phyloP scores from a whole-genome alignment of 1,139 yeast genomes.

The Geotrichum klebahnii region DNA sequence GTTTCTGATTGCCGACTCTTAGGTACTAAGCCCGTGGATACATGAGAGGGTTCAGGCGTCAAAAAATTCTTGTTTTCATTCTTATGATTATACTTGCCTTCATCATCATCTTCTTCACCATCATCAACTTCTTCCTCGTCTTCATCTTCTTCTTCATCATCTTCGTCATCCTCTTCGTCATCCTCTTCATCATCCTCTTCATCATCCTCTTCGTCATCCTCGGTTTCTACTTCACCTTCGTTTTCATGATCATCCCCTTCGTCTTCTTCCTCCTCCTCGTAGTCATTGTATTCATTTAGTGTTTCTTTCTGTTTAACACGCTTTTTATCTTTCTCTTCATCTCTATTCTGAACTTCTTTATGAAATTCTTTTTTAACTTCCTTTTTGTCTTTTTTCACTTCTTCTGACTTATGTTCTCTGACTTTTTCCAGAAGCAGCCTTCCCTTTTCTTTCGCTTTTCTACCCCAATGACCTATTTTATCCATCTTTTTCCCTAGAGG shows the following conservation, averaged over 20 bases:
- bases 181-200: constrained; percentile 8
- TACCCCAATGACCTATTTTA: constrained; percentile 3
- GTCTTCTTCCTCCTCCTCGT: constrained; percentile 3
- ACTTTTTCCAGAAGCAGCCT: not conserved
- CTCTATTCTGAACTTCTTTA: not conserved
- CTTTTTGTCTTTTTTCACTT: constrained; percentile 1
- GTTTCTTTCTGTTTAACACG: not conserved
- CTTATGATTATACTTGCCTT: not conserved
- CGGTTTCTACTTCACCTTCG: not conserved
- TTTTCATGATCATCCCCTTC: constrained; percentile 10
- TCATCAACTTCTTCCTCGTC: not conserved
- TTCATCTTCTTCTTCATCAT: constrained; percentile 2
- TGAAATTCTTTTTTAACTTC: constrained; percentile 10
- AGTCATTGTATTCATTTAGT: too few relatives aligned
- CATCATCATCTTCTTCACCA: not conserved
- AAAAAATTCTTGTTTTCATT: too few relatives aligned
- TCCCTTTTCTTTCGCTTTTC: constrained; percentile 4
- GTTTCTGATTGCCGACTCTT: too few relatives aligned
- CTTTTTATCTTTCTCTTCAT: constrained; percentile 2
- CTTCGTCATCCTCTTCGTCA: constrained; percentile 3
- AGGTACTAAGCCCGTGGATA: too few relatives aligned
- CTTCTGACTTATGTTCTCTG: constrained; percentile 1
- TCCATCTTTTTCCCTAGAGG: too few relatives aligned
- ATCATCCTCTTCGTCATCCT: constrained; percentile 3
- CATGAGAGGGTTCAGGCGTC: too few relatives aligned